phyloP scores from a whole-genome alignment of 805 yeast species.

The Spathaspora sp. region DNA sequence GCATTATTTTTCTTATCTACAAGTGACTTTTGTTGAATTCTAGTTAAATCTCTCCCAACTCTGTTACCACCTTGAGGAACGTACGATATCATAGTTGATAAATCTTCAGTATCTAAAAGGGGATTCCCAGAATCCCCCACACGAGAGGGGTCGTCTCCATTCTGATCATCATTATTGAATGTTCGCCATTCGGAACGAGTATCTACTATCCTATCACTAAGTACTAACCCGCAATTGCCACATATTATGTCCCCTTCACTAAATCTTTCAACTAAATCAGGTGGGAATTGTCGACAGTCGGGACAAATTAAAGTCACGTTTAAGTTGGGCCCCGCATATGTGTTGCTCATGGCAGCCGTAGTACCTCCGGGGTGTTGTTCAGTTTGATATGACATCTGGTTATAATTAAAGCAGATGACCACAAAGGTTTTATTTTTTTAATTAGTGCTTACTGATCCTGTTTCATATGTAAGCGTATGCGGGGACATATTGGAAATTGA shows the following conservation, averaged over 20 bases:
- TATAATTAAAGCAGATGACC: too few relatives aligned
- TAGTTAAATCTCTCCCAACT: constrained; percentile 77
- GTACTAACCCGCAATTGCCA: constrained; percentile 91
- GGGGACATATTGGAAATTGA: neutral
- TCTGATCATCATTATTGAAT: constrained; percentile 93
- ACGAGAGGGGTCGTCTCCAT: constrained; percentile 97
- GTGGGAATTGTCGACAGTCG: constrained; percentile 92
- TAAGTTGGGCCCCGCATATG: constrained; percentile 61
- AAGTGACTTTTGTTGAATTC: constrained; percentile 81
- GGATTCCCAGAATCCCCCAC: constrained; percentile 98
- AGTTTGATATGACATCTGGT: neutral
- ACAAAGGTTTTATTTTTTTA: too few relatives aligned
- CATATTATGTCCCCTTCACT: constrained; percentile 97
- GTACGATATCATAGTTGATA: constrained; percentile 86
- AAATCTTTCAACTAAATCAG: constrained; percentile 89
- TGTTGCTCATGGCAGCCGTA: neutral
- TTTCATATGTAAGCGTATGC: neutral
- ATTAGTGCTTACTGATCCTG: neutral
- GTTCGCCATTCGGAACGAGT: constrained; percentile 98
- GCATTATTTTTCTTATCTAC: constrained; percentile 86
- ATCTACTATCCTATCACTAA: constrained; percentile 88
- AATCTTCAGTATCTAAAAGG: constrained; percentile 80
- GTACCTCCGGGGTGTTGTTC: neutral
- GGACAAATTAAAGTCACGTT: constrained; percentile 90
- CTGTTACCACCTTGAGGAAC: constrained; percentile 47